Conservation (phyloP, 2,329 filamentous ascomycete species). For the Dichotomopilus funicola region DNA sequence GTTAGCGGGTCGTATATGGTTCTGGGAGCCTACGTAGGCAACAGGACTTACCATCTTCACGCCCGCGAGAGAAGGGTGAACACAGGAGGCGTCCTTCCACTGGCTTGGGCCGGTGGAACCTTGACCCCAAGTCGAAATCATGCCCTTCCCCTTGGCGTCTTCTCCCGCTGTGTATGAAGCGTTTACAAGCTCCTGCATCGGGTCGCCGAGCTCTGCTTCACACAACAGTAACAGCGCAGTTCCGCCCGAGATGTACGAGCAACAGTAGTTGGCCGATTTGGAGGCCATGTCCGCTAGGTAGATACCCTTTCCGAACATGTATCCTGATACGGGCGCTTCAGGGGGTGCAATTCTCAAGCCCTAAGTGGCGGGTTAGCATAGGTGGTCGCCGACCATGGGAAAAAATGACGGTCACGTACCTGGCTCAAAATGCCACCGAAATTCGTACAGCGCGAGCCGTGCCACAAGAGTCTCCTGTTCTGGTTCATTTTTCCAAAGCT, state of each 20-base stretch:
- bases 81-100: constrained; percentile 69
- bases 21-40: not conserved
- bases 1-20: constrained; percentile 8
- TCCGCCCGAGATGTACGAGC: constrained; percentile 52
- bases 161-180: constrained; percentile 58
- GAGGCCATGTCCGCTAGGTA: constrained; percentile 81
- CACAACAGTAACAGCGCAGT: constrained; percentile 73
- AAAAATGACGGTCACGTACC: not conserved
- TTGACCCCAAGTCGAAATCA: constrained; percentile 63
- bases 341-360: constrained; percentile 85
- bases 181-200: constrained; percentile 57
- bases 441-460: constrained; percentile 77
- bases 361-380: constrained; percentile 6
- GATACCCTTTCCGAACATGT: constrained; percentile 89
- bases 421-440: constrained; percentile 83
- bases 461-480: constrained; percentile 76
- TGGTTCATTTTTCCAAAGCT: constrained; percentile 47
- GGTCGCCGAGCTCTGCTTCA: constrained; percentile 73
- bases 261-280: constrained; percentile 78
- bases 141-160: constrained; percentile 52
- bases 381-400: not conserved
- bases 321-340: constrained; percentile 70
- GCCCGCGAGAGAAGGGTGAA: constrained; percentile 60
- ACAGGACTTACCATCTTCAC: constrained; percentile 56
- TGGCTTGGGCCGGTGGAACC: constrained; percentile 56